These are phyloP conservation scores for Sextonia rubra DNA, from an alignment of 164 flowering plant species.

Conservation along the genomic window DNA sequence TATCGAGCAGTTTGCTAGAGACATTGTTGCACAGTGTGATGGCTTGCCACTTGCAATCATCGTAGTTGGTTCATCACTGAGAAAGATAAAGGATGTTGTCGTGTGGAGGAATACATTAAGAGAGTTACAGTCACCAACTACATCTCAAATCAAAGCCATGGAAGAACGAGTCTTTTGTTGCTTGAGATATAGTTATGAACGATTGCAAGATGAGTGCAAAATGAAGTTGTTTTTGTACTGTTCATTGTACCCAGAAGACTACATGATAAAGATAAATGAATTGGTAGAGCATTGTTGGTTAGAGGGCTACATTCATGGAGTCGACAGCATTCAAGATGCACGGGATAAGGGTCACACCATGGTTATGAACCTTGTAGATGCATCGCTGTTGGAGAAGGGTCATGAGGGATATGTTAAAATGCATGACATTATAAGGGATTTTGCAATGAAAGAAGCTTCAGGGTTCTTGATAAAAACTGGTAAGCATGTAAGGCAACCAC, in stretches of 20 bases:
- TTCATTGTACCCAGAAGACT: slow-evolving; percentile 14
- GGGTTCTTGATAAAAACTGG: slow-evolving; percentile 18
- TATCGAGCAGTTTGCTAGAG: slow-evolving; percentile 1
- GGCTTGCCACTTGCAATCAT: slow-evolving; percentile 10
- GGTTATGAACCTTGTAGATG: slow-evolving; percentile 15
- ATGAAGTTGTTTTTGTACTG: slow-evolving; percentile 8
- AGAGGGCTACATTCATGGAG: slow-evolving; percentile 20
- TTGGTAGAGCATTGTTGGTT: slow-evolving; percentile 13
- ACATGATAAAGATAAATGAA: slow-evolving; percentile 3
- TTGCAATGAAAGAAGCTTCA: slow-evolving; percentile 13
- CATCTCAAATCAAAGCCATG: slow-evolving; percentile 1
- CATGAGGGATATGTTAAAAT: slow-evolving; percentile 20
- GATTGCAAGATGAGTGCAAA: neutral
- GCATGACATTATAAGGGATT: slow-evolving; percentile 37
- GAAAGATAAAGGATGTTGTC: neutral
- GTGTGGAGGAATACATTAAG: slow-evolving; percentile 12
- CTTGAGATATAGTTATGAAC: slow-evolving; percentile 7
- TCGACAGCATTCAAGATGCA: slow-evolving; percentile 6
- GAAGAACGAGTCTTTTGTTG: slow-evolving; percentile 6
- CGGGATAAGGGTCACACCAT: slow-evolving; percentile 18
- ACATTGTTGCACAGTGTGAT: slow-evolving; percentile 7
- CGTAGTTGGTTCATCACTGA: slow-evolving; percentile 10
- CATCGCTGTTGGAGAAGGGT: slow-evolving; percentile 13
- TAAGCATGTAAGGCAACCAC: neutral
- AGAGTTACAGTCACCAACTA: neutral